Base-by-base conservation (phyloP, 1,284 basidiomycete species). In the Schizophyllum amplum region DNA sequence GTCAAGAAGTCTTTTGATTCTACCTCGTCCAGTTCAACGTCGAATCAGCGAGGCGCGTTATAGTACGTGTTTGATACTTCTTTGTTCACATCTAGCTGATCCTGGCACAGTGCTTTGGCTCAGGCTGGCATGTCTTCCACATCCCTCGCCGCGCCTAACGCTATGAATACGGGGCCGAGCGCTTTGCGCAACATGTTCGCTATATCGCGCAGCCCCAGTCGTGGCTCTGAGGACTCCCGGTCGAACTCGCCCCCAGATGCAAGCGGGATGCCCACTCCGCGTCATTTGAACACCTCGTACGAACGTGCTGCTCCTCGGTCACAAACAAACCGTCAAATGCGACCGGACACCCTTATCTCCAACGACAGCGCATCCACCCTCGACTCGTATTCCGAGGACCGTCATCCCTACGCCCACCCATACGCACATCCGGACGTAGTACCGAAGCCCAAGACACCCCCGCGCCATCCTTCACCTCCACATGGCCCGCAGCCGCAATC, bases 371-470 rank as follows among this genome's bases (percentile, higher is more conserved):
- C 33, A 49, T 21, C 52, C 52, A 23, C 50, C 21, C 42, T 59
- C 61, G 25, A 52, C 60, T 49, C 60, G 59, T 23, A 53, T 56
- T 48, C 61, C 54, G 48, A 50, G 48, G 48, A 24, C 24, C 24
- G 13, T 9, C 21, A 50, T 20, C 21, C 20, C 11, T 22, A 50
- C 22, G 48, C 24, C 47, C 87, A 90, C 69, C 88, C 88, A 46
- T 90, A 89, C 65, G 88, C 87, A 55, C 88, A 90, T 62, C 86
- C 88, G 5, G 84, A 88, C 13, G 33, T 42, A 17, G 33, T 42
- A 3, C 33, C 33, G 33, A 42, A 42, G 33, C 17, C 11, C 33
- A 17, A 42, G 33, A 17, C 33, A 9, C 2, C 33, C 17, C 33
- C 11, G 33, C 33, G 33, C 11, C 33, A 42, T 9, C 33, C 33